Base-by-base conservation (phyloP, 805 yeast species). In the Pichia gijzeniarum region DNA sequence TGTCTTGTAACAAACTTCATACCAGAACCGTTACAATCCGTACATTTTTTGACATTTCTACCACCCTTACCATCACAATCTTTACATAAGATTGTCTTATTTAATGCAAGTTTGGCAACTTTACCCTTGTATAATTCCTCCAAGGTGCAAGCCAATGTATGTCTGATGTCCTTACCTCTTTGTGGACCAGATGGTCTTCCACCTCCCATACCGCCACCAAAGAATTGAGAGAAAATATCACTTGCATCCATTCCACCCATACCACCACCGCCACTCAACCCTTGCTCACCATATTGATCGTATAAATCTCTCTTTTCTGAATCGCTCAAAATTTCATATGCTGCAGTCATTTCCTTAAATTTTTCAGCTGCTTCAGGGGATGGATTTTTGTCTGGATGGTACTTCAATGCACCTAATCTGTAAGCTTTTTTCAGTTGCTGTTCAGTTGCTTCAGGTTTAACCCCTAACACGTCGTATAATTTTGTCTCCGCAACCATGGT, bases 1-100 rank as follows among this genome's bases (percentile, higher is more conserved):
- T 93, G 98, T 73, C 95, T 85, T 43, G 96, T 87, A 55, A 89
- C 84, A 54, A 91, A 83, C 68, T 79, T 86, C 67, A 83, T 70
- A 77, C 99, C 99, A 58, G 77, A 76, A 68, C 99, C 99, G 62
- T 79, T 77, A 81, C 99, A 93, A 34, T 79, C 65, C 43, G 80
- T 54, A 80, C 99, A 93, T 59, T 80, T 80, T 73, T 84, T 85
- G 53, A 90, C 95, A 56, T 81, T 85, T 61, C 87, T 87, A 70
- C 99, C 99, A 68, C 99, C 99, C 60, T 80, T 80, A 60, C 99
- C 99, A 45, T 86, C 83, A 76, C 99, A 93, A 40, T 77, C 61
- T 61, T 78, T 76, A 79, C 99, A 93, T 56, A 88, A 69, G 36
- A 91, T 75, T 45, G 96, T 90, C 73, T 88, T 89, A 72, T 89